phyloP scores from a whole-genome alignment of 257 asterid species.

The Scutellaria barbata region DNA sequence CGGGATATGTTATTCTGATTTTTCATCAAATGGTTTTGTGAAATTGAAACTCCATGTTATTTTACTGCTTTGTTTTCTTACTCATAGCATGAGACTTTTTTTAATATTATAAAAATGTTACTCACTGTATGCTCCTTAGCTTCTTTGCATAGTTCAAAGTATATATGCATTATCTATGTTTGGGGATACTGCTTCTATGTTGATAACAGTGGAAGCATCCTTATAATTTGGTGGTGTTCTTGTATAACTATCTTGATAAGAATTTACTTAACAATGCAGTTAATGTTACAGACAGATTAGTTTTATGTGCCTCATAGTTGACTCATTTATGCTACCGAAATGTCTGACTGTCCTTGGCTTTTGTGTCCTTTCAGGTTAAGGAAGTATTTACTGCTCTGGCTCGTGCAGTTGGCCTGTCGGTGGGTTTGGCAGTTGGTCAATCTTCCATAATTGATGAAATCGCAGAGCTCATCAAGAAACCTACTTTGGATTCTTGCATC shows the following conservation, averaged over 20 bases:
- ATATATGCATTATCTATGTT: not conserved
- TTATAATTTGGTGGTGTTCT: not conserved
- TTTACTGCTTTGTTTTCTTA: not conserved
- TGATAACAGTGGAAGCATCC: constrained; percentile 1
- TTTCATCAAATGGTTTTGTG: not conserved
- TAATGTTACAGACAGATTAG: not conserved
- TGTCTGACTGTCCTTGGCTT: not conserved
- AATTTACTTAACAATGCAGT: not conserved
- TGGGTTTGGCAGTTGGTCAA: constrained; percentile 97
- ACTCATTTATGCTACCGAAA: not conserved
- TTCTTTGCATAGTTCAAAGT: not conserved
- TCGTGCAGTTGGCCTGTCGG: constrained; percentile 91
- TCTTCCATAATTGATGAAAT: constrained; percentile 91
- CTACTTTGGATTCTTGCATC: constrained; percentile 51
- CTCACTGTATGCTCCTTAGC: not conserved
- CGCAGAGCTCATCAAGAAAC: constrained; percentile 71
- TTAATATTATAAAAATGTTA: not conserved
- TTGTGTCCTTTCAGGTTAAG: constrained; percentile 64
- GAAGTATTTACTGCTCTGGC: constrained; percentile 80
- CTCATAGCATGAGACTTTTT: not conserved
- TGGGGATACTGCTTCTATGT: not conserved
- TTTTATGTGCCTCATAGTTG: not conserved
- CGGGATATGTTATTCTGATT: constrained; percentile 6
- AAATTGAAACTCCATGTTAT: not conserved
- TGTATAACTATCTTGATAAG: not conserved